These are phyloP conservation scores for Parmales sp. DNA, from an alignment of 108 stramenopile species.

Conservation along the genomic window DNA sequence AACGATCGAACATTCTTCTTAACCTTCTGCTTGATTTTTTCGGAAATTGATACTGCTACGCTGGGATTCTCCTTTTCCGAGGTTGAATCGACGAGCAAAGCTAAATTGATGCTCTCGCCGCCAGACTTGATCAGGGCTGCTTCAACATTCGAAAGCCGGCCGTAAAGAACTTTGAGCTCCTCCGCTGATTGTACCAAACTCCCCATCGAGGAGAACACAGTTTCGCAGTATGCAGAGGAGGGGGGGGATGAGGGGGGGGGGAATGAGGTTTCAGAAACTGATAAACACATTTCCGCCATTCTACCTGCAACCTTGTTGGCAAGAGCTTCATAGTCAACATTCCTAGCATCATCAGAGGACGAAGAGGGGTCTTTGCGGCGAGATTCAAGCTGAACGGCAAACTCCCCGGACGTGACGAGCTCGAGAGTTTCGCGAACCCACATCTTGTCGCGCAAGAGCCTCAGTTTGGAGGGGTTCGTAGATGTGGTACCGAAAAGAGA, in stretches of 20 bases:
- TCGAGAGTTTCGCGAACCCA: conserved; percentile 74
- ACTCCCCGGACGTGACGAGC: conserved; percentile 75
- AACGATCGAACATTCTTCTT: background rate
- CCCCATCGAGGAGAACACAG: background rate
- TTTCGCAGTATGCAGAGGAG: no score
- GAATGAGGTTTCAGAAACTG: no score
- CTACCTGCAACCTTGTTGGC: conserved; percentile 47
- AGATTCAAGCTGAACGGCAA: conserved; percentile 50
- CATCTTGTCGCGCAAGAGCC: conserved; percentile 69
- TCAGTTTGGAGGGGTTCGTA: conserved; percentile 46
- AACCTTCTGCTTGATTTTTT: background rate
- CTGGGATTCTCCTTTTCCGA: background rate
- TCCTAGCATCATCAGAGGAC: background rate
- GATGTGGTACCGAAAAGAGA: no score
- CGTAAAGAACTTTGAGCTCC: background rate
- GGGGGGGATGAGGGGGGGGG: no score
- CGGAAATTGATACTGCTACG: background rate
- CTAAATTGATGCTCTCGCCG: background rate
- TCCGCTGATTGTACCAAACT: background rate
- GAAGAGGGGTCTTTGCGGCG: background rate
- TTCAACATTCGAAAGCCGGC: background rate
- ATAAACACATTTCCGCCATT: background rate
- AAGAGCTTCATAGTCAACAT: conserved; percentile 70
- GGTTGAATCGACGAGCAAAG: background rate
- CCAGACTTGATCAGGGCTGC: no score